Evolutionary conservation across 176 grass and related monocot species (phyloP), one percentile per base, ranked within the genome.

Genomic region (Aegilops sharonensis): DNA sequence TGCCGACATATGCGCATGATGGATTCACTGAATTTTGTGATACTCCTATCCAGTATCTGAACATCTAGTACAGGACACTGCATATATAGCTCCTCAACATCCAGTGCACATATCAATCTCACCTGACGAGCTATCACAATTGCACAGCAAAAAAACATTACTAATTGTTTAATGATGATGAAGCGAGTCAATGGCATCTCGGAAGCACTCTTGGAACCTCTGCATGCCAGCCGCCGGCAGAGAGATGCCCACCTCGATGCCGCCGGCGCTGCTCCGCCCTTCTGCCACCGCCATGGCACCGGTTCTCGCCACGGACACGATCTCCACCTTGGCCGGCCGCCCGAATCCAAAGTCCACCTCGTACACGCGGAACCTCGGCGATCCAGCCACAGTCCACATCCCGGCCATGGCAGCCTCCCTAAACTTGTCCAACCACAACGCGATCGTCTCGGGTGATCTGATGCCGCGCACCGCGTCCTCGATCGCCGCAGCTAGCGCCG

Each of bases 341-440:
- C 94, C 89, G 23, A 89, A 90, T 43, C 91, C 89, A 5, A 93
- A 85, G 79, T 95, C 87, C 13, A 95, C 1, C 0, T 85, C 91
- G 76, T 95, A 95, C 11, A 93, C 87, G 39, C 78, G 68, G 42
- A 91, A 83, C 65, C 75, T 83, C 4, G 94, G 89, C 17, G 94
- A 95, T 0, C 72, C 72, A 25, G 91, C 87, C 3, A 88, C 80
- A 3, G 24, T 73, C 17, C 91, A 17, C 17, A 50, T 9, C 9
- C 31, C 68, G 9, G 1, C 9, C 2, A 77, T 1, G 15, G 8
- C 25, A 14, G 1, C 20, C 66, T 59, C 40, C 34, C 65, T 68
- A 27, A 69, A 2, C 5, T 11, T 23, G 5, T 69, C 62, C 1
- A 64, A 8, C 83, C 48, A 90, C 7, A 20, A n/a, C 15, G 66